Evolutionary conservation across 805 yeast genomes (phyloP).

Genomic region (Saccharomycopsis sp.): DNA sequence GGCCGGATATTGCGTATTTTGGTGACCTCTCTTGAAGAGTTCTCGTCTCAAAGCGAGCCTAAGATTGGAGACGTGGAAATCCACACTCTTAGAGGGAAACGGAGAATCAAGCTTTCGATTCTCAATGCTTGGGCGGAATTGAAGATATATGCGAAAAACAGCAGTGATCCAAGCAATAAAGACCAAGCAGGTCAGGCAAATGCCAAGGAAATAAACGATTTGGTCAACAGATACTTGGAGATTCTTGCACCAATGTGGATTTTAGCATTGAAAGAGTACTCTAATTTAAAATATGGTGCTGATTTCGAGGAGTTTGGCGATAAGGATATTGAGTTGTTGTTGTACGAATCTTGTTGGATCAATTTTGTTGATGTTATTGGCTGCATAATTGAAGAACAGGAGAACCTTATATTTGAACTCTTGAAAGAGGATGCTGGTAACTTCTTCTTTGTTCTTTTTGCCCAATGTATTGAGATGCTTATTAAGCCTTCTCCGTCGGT

Average conservation of each 20-base stretch:
- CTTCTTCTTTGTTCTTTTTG: constrained; percentile 73
- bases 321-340: constrained; percentile 31
- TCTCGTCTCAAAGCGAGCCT: constrained; percentile 29
- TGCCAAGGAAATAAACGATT: constrained; percentile 40
- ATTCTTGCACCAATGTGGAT: constrained; percentile 76
- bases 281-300: constrained; percentile 52
- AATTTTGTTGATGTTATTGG: constrained; percentile 74
- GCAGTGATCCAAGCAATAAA: constrained; percentile 10
- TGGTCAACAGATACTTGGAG: constrained; percentile 51
- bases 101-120: constrained; percentile 51
- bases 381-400: constrained; percentile 48
- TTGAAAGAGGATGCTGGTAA: constrained; percentile 52
- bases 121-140: constrained; percentile 71
- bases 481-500: constrained; percentile 32
- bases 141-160: constrained; percentile 32
- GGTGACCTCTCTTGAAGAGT: constrained; percentile 58
- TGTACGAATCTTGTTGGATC: constrained; percentile 62
- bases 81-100: constrained; percentile 38
- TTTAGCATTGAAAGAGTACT: constrained; percentile 63
- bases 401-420: constrained; percentile 37
- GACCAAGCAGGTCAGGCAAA: constrained; percentile 21
- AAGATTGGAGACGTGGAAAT: constrained; percentile 53
- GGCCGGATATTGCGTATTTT: constrained; percentile 58
- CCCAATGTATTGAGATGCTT: constrained; percentile 75
- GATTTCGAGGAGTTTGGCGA: constrained; percentile 23